A percentile compares a stretch with the other conserved stretches of the same genome.
These are phyloP conservation scores for Sporothrix brunneoviolacea DNA, from an alignment of 2,329 filamentous ascomycete species.

Conservation along the genomic window DNA sequence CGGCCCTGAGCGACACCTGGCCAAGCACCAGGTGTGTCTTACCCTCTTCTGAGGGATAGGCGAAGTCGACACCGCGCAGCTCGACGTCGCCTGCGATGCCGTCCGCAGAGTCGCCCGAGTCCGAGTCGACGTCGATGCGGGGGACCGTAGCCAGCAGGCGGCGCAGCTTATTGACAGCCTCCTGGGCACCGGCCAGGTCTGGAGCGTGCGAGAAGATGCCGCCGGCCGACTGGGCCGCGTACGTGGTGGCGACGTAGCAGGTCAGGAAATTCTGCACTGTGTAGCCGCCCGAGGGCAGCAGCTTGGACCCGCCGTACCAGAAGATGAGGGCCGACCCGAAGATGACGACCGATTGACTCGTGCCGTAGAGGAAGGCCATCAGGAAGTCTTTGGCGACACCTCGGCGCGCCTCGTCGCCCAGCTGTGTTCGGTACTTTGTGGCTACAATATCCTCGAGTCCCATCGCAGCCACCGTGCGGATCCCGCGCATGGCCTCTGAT, in stretches of 20 bases:
- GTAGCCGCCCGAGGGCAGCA: slow-evolving; percentile 67
- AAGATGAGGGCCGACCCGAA: slow-evolving; percentile 79
- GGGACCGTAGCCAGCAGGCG: slow-evolving; percentile 79
- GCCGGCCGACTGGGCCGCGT: slow-evolving; percentile 84
- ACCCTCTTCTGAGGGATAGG: slow-evolving; percentile 69
- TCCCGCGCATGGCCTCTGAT: slow-evolving; percentile 86
- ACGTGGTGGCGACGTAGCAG: slow-evolving; percentile 79
- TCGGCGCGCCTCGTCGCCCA: slow-evolving; percentile 58
- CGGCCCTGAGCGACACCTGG: slow-evolving; percentile 66
- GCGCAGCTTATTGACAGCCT: slow-evolving; percentile 74
- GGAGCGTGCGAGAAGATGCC: slow-evolving; percentile 83
- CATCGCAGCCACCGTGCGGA: slow-evolving; percentile 83
- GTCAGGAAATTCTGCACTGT: slow-evolving; percentile 81
- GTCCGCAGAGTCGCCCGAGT: slow-evolving; percentile 57
- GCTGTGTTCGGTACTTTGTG: slow-evolving; percentile 58
- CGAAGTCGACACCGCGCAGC: slow-evolving; percentile 89
- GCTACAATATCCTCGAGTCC: slow-evolving; percentile 79
- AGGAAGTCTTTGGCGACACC: slow-evolving; percentile 68
- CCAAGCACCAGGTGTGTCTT: slow-evolving; percentile 82
- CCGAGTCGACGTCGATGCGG: slow-evolving; percentile 71
- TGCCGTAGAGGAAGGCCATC: slow-evolving; percentile 72
- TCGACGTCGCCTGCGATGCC: slow-evolving; percentile 64
- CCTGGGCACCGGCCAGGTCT: slow-evolving; percentile 85
- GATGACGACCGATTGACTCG: slow-evolving; percentile 76
- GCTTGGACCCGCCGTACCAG: slow-evolving; percentile 74